Evolutionary conservation across 139 green algal species (phyloP).

Genomic region (Volvox africanus): DNA sequence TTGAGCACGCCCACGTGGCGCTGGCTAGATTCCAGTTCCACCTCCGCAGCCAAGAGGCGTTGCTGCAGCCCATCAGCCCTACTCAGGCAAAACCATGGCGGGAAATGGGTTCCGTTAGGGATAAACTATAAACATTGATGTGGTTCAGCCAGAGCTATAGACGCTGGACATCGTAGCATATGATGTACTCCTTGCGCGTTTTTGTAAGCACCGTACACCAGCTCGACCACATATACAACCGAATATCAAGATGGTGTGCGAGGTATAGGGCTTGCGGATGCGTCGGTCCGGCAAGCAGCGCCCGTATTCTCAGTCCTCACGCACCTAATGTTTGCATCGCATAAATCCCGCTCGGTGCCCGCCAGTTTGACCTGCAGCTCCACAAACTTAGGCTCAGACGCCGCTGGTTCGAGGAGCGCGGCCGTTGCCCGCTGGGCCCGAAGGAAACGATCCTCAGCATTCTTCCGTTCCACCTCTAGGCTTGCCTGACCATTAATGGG

Average conservation of each 20-base stretch:
- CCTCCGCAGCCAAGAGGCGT: neutral
- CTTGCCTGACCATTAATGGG: neutral
- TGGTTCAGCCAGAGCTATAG: too few relatives aligned
- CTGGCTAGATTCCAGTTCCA: neutral
- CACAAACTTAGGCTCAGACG: neutral
- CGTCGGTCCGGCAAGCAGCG: too few relatives aligned
- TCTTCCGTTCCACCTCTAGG: constrained; percentile 23
- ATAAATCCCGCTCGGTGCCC: neutral
- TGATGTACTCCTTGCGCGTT: too few relatives aligned
- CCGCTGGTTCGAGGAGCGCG: neutral
- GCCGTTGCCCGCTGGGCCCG: neutral
- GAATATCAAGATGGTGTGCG: too few relatives aligned
- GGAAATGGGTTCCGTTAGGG: too few relatives aligned
- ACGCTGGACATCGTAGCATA: too few relatives aligned
- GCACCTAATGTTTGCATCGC: neutral
- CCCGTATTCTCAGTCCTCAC: too few relatives aligned
- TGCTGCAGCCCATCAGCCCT: neutral
- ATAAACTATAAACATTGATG: too few relatives aligned
- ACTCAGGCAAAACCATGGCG: too few relatives aligned
- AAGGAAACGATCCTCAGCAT: constrained; percentile 20
- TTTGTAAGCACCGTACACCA: too few relatives aligned
- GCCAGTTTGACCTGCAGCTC: constrained; percentile 6
- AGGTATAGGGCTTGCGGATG: too few relatives aligned
- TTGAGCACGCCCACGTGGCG: constrained; percentile 34
- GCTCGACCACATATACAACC: too few relatives aligned